Percentiles rank a stretch among this genome's conserved stretches.
Evolutionary conservation across 2,329 filamentous ascomycete species (phyloP).

Genomic region (Coniochaeta sp.): DNA sequence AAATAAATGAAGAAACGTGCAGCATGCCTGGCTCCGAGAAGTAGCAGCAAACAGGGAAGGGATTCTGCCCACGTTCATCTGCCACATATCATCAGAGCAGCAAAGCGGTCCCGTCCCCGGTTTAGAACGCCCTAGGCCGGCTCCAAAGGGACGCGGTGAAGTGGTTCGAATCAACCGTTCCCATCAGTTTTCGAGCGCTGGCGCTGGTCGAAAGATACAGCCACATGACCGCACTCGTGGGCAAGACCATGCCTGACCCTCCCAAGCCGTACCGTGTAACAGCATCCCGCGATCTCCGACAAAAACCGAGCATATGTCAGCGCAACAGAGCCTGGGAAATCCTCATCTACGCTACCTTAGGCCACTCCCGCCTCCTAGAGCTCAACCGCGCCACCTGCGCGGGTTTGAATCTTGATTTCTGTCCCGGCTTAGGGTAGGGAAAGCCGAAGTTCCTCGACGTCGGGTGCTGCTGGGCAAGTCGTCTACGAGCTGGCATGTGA

Average conservation of each 20-base stretch:
- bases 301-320: slow-evolving; percentile 2
- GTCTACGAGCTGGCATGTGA: slow-evolving; percentile 31
- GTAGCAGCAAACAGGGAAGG: no score
- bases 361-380: slow-evolving; percentile 33
- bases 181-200: background rate
- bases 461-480: slow-evolving; percentile 34
- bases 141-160: background rate
- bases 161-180: background rate
- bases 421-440: slow-evolving; percentile 13
- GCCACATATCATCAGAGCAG: no score
- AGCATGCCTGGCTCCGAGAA: no score
- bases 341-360: slow-evolving; percentile 34
- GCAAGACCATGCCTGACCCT: background rate
- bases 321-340: slow-evolving; percentile 16
- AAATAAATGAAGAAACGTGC: no score
- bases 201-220: slow-evolving; percentile 6
- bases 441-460: slow-evolving; percentile 29
- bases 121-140: background rate
- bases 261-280: background rate
- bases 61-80: no score
- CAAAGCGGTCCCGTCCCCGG: background rate
- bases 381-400: slow-evolving; percentile 25
- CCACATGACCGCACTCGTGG: slow-evolving; percentile 2
- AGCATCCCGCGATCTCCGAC: background rate
- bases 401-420: slow-evolving; percentile 21